A percentile compares a stretch with the other conserved stretches of the same genome.
Evolutionary conservation across 495 filamentous ascomycete species (phyloP).

Genomic region (Rusavskia elegans): DNA sequence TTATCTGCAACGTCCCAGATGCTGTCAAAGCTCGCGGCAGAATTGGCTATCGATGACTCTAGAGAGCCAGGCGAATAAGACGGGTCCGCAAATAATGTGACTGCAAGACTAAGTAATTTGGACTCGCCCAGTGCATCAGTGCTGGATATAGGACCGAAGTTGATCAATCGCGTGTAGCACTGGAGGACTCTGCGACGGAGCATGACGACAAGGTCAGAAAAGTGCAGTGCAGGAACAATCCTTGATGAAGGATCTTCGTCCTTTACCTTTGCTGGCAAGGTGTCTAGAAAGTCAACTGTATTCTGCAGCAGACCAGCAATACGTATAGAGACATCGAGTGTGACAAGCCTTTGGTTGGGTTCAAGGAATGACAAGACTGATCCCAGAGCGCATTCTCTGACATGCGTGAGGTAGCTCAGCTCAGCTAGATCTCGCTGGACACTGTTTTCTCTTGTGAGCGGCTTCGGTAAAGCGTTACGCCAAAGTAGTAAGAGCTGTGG

Average conservation of each 20-base stretch:
- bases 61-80: constrained; percentile 68
- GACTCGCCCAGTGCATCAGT: constrained; percentile 79
- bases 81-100: constrained; percentile 85
- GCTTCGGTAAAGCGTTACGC: constrained; percentile 93
- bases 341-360: constrained; percentile 84
- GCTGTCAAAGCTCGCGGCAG: constrained; percentile 77
- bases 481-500: constrained; percentile 90
- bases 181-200: constrained; percentile 83
- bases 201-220: constrained; percentile 89
- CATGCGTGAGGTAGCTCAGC: constrained; percentile 82
- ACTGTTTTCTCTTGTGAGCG: constrained; percentile 78
- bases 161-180: constrained; percentile 83
- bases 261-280: constrained; percentile 65
- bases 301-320: constrained; percentile 93
- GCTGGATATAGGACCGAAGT: constrained; percentile 63
- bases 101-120: constrained; percentile 80
- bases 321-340: constrained; percentile 84
- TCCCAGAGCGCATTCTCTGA: constrained; percentile 86
- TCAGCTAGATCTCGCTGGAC: constrained; percentile 68
- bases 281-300: constrained; percentile 73
- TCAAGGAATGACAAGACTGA: constrained; percentile 85
- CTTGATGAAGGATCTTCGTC: constrained; percentile 78
- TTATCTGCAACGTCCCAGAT: constrained; percentile 95
- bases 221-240: constrained; percentile 70
- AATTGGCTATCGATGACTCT: constrained; percentile 81